These are phyloP conservation scores for Wallacemonas collosoma DNA, from an alignment of 208 protist genomes.

Conservation along the genomic window DNA sequence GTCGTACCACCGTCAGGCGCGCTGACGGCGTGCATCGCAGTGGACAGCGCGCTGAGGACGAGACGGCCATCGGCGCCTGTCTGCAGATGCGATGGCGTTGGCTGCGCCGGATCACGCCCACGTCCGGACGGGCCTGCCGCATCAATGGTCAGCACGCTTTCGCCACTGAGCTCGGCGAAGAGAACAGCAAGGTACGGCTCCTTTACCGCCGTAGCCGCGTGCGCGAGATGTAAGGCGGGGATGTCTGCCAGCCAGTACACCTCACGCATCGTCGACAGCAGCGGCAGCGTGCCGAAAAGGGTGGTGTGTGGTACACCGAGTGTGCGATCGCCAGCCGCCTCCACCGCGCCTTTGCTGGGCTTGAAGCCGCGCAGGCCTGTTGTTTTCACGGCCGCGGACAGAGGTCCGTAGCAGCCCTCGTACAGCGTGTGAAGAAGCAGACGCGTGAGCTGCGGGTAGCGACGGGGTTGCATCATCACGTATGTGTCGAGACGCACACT, in stretches of 20 bases:
- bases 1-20: not conserved
- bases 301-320: not conserved
- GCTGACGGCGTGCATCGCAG: not conserved
- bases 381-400: not conserved
- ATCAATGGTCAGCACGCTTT: constrained; percentile 53
- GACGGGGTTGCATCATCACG: constrained; percentile 27
- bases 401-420: constrained; percentile 13
- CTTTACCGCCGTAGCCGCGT: constrained; percentile 37
- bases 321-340: not conserved
- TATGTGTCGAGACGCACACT: constrained; percentile 29
- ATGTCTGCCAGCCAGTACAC: constrained; percentile 70
- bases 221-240: constrained; percentile 42
- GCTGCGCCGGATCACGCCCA: constrained; percentile 8
- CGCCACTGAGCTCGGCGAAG: constrained; percentile 61
- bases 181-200: constrained; percentile 51
- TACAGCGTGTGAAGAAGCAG: constrained; percentile 51
- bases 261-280: constrained; percentile 46
- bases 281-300: constrained; percentile 41
- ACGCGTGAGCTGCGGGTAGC: constrained; percentile 29
- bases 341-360: not conserved
- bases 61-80: not conserved
- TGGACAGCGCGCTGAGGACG: not conserved
- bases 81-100: not conserved
- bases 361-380: constrained; percentile 49
- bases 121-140: constrained; percentile 31